Percentiles rank a stretch among this genome's conserved stretches.
Evolutionary conservation across 225 moss, liverwort and hornwort genomes (phyloP).

Genomic region (Thuidium tamariscinum): DNA sequence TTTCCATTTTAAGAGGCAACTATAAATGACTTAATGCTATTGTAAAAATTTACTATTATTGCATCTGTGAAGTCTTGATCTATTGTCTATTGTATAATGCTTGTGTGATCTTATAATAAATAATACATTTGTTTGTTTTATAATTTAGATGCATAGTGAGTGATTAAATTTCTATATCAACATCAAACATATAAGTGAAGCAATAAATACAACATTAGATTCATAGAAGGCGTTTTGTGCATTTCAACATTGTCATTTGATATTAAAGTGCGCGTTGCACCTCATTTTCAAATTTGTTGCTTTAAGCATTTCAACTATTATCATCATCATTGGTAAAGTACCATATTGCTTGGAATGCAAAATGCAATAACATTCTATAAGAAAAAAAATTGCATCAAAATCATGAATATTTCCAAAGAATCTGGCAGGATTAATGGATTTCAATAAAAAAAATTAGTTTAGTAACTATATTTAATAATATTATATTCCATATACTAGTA

Average conservation of each 20-base stretch:
- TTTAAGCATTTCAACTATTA: not conserved
- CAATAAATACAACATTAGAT: not conserved
- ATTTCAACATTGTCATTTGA: not conserved
- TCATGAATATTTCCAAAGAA: not conserved
- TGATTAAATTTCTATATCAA: not conserved
- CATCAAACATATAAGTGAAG: not conserved
- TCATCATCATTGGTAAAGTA: not conserved
- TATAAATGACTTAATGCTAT: too few relatives aligned
- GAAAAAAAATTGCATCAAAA: too few relatives aligned
- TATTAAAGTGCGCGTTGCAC: fast-evolving
- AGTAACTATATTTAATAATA: not conserved
- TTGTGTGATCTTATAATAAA: not conserved
- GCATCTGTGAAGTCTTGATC: not conserved
- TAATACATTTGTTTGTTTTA: not conserved
- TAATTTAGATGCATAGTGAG: too few relatives aligned
- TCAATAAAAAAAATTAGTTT: not conserved
- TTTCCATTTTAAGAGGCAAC: not conserved
- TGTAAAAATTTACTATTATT: not conserved
- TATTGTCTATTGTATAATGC: not conserved
- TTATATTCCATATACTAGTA: not conserved
- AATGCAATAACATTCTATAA: not conserved
- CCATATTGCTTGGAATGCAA: too few relatives aligned
- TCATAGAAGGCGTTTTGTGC: not conserved
- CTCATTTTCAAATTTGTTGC: not conserved
- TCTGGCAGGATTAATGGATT: not conserved